phyloP scores from a whole-genome alignment of 2,329 filamentous ascomycete genomes.

The Phyllosticta paracitricarpa region DNA sequence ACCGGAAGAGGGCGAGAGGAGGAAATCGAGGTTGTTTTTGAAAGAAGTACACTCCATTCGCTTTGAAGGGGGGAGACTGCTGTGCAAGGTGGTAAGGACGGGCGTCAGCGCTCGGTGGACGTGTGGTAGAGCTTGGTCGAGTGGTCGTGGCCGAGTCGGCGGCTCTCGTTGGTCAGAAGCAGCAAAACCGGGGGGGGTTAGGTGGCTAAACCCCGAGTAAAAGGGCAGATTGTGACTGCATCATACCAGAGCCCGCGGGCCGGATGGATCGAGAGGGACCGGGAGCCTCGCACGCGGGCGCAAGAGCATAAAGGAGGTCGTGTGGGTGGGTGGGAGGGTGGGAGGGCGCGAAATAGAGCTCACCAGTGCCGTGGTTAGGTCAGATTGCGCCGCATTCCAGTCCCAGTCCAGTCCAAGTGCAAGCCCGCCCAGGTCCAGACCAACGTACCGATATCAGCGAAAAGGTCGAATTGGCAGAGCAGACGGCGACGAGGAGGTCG shows the following conservation, averaged over 20 bases:
- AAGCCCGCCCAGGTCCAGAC: no score
- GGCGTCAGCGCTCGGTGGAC: neutral
- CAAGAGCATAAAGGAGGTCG: neutral
- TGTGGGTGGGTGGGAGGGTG: neutral
- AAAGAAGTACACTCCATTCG: constrained; percentile 1
- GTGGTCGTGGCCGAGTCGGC: neutral
- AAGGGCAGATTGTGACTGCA: neutral
- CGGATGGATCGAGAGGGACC: neutral
- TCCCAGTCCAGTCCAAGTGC: neutral
- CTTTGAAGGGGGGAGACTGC: neutral
- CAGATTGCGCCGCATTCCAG: neutral
- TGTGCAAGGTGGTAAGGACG: neutral
- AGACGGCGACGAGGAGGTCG: neutral
- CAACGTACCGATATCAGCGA: no score
- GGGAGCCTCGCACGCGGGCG: neutral
- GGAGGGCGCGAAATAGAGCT: neutral
- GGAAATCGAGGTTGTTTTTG: neutral
- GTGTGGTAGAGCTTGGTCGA: neutral
- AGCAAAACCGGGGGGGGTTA: neutral
- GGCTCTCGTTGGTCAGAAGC: neutral
- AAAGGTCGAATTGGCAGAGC: no score
- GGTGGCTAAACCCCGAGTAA: neutral
- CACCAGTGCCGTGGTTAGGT: neutral
- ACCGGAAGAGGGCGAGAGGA: constrained; percentile 1
- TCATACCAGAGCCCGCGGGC: neutral